Conservation (phyloP, 257 asterid genomes). For the Salvia miltiorrhiza region DNA sequence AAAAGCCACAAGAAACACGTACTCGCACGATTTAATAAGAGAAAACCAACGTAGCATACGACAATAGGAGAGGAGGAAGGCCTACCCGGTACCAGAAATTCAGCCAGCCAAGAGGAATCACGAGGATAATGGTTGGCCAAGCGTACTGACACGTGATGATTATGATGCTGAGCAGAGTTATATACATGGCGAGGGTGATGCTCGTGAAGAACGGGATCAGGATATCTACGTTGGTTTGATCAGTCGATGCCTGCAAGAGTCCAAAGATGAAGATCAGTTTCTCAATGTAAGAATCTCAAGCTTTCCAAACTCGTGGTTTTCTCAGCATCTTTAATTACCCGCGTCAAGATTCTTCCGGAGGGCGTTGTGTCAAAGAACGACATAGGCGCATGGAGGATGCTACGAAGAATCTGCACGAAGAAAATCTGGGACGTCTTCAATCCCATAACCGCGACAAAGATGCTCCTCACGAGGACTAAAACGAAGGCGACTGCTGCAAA, state of each 20-base stretch:
- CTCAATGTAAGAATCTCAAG: neutral
- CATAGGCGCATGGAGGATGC: slow-evolving; percentile 96
- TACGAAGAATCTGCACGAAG: slow-evolving; percentile 69
- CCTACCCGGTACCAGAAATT: slow-evolving; percentile 89
- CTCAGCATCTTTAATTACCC: slow-evolving; percentile 44
- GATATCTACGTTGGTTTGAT: slow-evolving; percentile 85
- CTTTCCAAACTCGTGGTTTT: neutral
- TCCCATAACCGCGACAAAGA: slow-evolving; percentile 63
- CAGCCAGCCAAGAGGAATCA: slow-evolving; percentile 91
- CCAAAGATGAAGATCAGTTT: neutral
- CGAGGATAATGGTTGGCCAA: slow-evolving; percentile 79
- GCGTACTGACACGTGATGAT: slow-evolving; percentile 89
- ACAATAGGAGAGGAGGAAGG: neutral
- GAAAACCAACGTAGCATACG: neutral
- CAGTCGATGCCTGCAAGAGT: slow-evolving; percentile 75
- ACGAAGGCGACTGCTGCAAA: slow-evolving; percentile 43
- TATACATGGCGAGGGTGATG: slow-evolving; percentile 44
- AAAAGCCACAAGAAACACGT: neutral
- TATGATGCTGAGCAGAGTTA: slow-evolving; percentile 62
- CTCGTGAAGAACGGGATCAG: slow-evolving; percentile 68
- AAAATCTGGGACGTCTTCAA: slow-evolving; percentile 84
- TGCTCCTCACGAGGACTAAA: slow-evolving; percentile 48
- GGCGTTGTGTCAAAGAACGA: slow-evolving; percentile 98
- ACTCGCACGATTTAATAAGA: neutral
- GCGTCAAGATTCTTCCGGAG: slow-evolving; percentile 89